phyloP scores from a whole-genome alignment of 768 basidiomycete species.

The Tubosaeta sp. region DNA sequence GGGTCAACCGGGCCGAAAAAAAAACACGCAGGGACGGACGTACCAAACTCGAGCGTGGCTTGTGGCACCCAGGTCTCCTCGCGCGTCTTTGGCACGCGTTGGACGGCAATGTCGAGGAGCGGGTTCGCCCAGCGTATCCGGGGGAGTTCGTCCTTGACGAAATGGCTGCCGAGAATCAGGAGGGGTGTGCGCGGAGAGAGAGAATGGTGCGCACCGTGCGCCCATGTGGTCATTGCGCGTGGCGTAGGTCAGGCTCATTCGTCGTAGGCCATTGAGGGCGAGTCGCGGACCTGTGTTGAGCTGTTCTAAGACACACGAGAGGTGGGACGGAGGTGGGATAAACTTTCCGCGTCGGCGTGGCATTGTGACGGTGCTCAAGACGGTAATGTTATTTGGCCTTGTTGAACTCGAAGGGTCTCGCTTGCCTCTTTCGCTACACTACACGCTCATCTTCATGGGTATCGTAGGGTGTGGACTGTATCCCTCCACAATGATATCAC shows the following conservation, averaged over 20 bases:
- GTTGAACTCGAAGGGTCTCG: too few species aligned
- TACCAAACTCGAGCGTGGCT: conserved; percentile 61
- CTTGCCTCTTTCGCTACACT: neutral
- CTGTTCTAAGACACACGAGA: conserved; percentile 49
- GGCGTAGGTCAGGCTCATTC: conserved; percentile 54
- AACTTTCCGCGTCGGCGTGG: conserved; percentile 28
- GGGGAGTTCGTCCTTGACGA: conserved; percentile 71
- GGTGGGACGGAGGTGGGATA: conserved; percentile 46
- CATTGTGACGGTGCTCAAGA: neutral
- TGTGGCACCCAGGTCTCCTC: conserved; percentile 58
- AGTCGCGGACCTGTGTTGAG: conserved; percentile 53
- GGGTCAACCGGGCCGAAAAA: neutral
- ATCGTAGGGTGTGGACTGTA: conserved; percentile 83
- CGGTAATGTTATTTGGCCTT: too few species aligned
- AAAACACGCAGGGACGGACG: conserved; percentile 28
- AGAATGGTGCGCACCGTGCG: conserved; percentile 51
- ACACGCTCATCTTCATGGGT: conserved; percentile 96
- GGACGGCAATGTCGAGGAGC: conserved; percentile 53
- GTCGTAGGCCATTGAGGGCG: conserved; percentile 43
- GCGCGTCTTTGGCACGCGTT: conserved; percentile 48
- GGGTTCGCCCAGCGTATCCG: conserved; percentile 78
- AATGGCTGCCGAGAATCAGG: conserved; percentile 43
- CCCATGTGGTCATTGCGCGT: conserved; percentile 69
- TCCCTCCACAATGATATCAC: conserved; percentile 84
- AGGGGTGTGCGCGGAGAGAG: neutral